Base-by-base conservation (phyloP, 1,139 yeast species). In the Casaregolazyma suthepensis region DNA sequence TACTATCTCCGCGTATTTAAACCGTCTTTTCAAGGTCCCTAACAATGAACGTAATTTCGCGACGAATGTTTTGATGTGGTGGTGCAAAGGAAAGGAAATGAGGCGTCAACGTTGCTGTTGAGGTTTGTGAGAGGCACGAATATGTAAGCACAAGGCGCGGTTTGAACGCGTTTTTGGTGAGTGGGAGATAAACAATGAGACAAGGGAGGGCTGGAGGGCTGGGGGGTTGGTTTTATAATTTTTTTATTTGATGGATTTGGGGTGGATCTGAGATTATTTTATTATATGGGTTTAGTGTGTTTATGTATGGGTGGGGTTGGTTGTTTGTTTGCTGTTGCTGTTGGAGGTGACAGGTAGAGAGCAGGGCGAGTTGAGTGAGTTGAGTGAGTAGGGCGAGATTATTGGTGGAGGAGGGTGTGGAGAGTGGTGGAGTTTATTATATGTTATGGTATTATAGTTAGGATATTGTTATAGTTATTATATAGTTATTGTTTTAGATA, bases 181-280 rank as follows among this genome's bases (percentile, higher is more conserved):
- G 17, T 2, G 15, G 17, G 5, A 15, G 13, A 35, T 35, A 35
- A 35, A 35, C 40, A 35, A 35, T n/a, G 1, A 95, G 88, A 61
- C 80, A 79, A 58, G 65, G 70, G 15, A 77, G 10, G 31, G 12
- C 26, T 9, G 10, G 12, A 26, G 31, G 10, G 31, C 12, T 9
- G 31, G 10, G 31, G 31, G 10, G 10, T 22, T 22, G 26, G 10
- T 7, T n/a, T n/a, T 7, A 7, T 2, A 2, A 26, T 26, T 26
- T 26, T 5, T 26, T 26, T 5, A 9, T 5, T 26, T 26, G n/a
- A n/a, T n/a, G n/a, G n/a, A n/a, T 26, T 26, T 5, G 31, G 10
- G 31, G 6, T 22, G 6, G 6, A 22, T 5, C 6, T 5, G 26
- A 6, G 26, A 22, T 22, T 22, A 22, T 22, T 26, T 26, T 26